Percentiles rank a stretch among this genome's conserved stretches.
phyloP scores from a whole-genome alignment of 306 rosid genomes.

The Prunus padus region DNA sequence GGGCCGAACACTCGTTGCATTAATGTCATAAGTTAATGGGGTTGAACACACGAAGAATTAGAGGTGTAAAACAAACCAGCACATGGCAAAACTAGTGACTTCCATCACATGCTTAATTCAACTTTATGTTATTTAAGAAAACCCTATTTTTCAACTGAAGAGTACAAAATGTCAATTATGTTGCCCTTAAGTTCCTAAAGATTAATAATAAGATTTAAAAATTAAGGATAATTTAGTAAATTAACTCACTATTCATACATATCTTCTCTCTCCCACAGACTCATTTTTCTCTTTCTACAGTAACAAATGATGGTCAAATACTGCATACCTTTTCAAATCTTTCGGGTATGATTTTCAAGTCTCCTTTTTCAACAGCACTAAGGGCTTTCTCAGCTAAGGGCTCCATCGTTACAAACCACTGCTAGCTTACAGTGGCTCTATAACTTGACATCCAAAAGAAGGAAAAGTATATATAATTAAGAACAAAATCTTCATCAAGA shows the following conservation, averaged over 20 bases:
- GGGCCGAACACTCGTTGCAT: not conserved
- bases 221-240: not conserved
- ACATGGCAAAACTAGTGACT: not conserved
- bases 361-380: slow-evolving; percentile 77
- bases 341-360: slow-evolving; percentile 79
- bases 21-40: no score
- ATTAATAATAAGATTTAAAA: not conserved
- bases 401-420: slow-evolving; percentile 98
- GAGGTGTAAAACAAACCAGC: not conserved
- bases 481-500: no score
- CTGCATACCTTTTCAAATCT: slow-evolving; percentile 84
- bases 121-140: not conserved
- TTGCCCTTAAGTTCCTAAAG: not conserved
- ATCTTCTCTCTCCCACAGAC: not conserved
- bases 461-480: not conserved
- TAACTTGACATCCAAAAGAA: slow-evolving; percentile 51
- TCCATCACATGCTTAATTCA: not conserved
- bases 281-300: not conserved
- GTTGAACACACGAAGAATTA: no score
- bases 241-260: not conserved
- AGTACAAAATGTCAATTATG: not conserved
- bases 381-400: slow-evolving; percentile 91
- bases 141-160: not conserved
- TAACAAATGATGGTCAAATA: slow-evolving; percentile 1
- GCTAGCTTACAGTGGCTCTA: slow-evolving; percentile 97